Base-by-base conservation (phyloP, 2,329 filamentous ascomycete species). In the Fusarium brachygibbosum region DNA sequence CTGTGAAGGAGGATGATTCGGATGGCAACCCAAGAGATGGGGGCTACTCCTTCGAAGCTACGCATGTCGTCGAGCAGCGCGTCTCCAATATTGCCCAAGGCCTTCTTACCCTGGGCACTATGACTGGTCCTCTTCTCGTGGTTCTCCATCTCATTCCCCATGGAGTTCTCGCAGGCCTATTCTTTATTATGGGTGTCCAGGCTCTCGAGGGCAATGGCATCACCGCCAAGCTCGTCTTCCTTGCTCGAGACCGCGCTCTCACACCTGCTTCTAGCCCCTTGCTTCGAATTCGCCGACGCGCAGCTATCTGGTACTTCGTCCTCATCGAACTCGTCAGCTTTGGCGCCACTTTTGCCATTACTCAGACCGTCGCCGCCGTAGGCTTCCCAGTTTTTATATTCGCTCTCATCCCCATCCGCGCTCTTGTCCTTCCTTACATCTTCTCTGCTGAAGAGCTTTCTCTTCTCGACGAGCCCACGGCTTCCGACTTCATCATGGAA, bases 181-280 rank as follows among this genome's bases (percentile, higher is more conserved):
- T 95, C 83, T 94, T 94, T 80, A 87, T 93, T 76, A 94, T 95
- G 92, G 92, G 92, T 41, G 85, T 93, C 63, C 91, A 94, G 80
- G 92, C 92, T 5, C 87, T 95, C 32, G 86, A 90, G 75, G 90
- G 82, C 25, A 95, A 95, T 76, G 92, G 92, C 23, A 93, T 95
- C 75, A 94, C 91, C 0, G 81, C 85, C 64, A 94, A 94, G 78
- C 77, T 94, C 11, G 77, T 93, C 23, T 94, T 92, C 77, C 84
- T 95, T 2, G 79, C 83, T 2, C 86, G 88, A 66, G 92, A 95
- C 78, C 81, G 78, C 48, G 76, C 83, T 6, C 82, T 94, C n/a
- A 93, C 90, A 0, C 82, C 86, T 5, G 74, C 82, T 0, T 80
- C 80, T 1, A 86, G 91, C 67, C 90, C 91, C 0, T 82, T 94